Base-by-base conservation (phyloP, 371 early-diverging fungal genomes). In the Mortierella sp. region DNA sequence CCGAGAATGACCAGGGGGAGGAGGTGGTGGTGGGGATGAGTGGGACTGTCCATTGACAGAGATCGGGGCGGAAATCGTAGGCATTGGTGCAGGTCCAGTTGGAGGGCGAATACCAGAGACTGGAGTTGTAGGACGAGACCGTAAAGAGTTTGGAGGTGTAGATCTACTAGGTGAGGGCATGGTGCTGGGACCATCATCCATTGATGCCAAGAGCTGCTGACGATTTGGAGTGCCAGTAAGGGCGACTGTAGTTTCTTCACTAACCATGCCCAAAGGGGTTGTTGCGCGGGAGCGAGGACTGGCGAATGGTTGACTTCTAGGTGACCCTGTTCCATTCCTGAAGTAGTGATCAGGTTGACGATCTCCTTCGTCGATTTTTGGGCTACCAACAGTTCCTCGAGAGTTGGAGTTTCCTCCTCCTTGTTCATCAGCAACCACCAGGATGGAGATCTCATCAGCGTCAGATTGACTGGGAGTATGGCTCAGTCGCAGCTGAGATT, bases 51-150 rank as follows among this genome's bases (percentile, higher is more conserved):
- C 45, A 35, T 22, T 51, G 32, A 11, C 45, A 2, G 12, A 22
- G 26, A 55, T 63, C 16, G 71, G 71, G 0, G 70, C 62, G 8
- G 77, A 72, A 22, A 61, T 22, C 49, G 51, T 59, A 16, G 63
- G 30, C 40, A 57, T 55, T 40, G 73, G 70, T 1, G 66, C 61
- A 32, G 70, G 70, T 8, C 62, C 73, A 1, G 62, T 22, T 51
- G 78, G 73, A 57, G 73, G 73, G 2, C 73, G 78, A 28, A 66
- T 63, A 4, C 70, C 62, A 20, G 59, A 52, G 9, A 65, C 54
- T 11, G 78, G 78, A 0, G 78, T 78, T 40, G 78, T 73, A 26
- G 78, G 62, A 20, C 78, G 60, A 28, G 78, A 60, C 16, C 59
- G 58, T 5, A 70, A 57, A 10, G 59, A 45, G 47, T 39, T 49